Evolutionary conservation across 169 alveolate genomes (phyloP).

Genomic region (Plasmodium malariae): DNA sequence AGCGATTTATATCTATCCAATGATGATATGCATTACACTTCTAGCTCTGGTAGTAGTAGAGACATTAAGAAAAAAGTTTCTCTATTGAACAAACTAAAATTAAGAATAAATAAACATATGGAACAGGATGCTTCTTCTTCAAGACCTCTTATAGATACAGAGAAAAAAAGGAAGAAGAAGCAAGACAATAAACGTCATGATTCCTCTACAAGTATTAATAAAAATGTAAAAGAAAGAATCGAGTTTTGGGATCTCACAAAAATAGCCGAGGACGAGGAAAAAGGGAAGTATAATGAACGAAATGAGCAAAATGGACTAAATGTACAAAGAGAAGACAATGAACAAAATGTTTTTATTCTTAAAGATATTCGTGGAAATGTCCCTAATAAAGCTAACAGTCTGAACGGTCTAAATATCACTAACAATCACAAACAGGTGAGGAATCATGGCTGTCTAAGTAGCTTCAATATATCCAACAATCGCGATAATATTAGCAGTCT

Average conservation of each 20-base stretch:
- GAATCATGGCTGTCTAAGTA: too few species aligned
- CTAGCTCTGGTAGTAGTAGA: constrained; percentile 21
- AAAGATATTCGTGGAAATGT: too few species aligned
- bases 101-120: constrained; percentile 1
- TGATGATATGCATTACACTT: constrained; percentile 17
- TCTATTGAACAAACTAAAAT: constrained; percentile 25
- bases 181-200: background rate
- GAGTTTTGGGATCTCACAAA: background rate
- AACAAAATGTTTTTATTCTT: too few species aligned
- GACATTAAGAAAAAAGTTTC: constrained; percentile 1
- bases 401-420: too few species aligned
- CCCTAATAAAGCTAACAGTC: too few species aligned
- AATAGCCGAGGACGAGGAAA: background rate
- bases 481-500: too few species aligned
- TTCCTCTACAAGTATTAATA: background rate
- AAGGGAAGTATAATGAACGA: too few species aligned
- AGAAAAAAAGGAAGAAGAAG: background rate
- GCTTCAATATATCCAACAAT: too few species aligned
- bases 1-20: constrained; percentile 50
- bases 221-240: background rate
- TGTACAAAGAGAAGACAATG: too few species aligned
- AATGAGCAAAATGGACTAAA: too few species aligned
- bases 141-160: background rate
- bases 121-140: background rate
- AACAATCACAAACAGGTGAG: too few species aligned